phyloP scores from a whole-genome alignment of 202 grass and related monocot species.

The Bolboschoenoplectus hybrid region DNA sequence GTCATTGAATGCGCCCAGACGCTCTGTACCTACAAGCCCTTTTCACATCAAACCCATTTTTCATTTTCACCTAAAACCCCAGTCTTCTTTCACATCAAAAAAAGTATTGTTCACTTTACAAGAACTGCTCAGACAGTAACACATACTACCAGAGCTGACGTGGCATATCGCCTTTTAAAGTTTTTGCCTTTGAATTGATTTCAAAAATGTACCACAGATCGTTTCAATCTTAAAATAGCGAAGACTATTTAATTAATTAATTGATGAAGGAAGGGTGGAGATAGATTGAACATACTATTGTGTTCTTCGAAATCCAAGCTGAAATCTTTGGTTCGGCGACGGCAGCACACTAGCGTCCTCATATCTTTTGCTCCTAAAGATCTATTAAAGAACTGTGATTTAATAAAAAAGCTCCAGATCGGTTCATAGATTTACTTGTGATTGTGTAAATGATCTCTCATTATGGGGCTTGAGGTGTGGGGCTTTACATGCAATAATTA shows the following conservation, averaged over 20 bases:
- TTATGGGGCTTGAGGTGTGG: conserved; percentile 30
- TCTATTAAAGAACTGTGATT: neutral
- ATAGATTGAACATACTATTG: conserved; percentile 57
- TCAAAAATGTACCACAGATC: conserved; percentile 15
- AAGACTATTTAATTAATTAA: neutral
- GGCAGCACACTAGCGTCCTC: conserved; percentile 89
- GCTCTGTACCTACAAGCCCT: neutral
- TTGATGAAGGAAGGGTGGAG: neutral
- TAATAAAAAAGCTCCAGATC: conserved; percentile 13
- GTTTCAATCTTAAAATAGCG: conserved; percentile 17
- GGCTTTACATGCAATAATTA: conserved; percentile 31
- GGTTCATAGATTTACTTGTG: neutral
- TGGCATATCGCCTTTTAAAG: neutral
- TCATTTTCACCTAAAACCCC: conserved; percentile 28
- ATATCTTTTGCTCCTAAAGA: conserved; percentile 45
- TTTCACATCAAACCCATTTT: neutral
- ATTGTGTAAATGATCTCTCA: conserved; percentile 11
- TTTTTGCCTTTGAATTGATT: conserved; percentile 37
- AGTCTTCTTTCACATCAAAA: conserved; percentile 3
- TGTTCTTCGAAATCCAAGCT: conserved; percentile 96
- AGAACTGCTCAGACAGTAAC: conserved; percentile 8
- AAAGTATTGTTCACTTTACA: neutral
- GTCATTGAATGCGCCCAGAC: conserved; percentile 24
- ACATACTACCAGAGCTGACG: neutral
- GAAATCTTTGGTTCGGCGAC: conserved; percentile 88